Evolutionary conservation across 73 alveolate species (phyloP).

Genomic region (Tetrahymena malaccensis): DNA sequence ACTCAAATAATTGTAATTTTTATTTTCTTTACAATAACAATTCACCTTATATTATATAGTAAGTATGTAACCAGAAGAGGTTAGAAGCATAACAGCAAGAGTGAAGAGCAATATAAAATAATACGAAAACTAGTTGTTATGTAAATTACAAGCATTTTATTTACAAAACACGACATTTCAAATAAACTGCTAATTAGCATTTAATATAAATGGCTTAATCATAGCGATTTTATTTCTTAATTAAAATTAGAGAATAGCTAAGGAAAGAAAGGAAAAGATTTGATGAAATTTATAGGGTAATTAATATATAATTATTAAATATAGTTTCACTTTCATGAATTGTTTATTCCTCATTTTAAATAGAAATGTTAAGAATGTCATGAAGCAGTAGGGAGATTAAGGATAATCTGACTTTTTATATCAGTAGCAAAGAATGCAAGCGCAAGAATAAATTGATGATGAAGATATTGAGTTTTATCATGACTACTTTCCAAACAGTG

Average conservation of each 20-base stretch:
- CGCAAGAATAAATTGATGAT: neutral
- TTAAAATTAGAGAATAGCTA: neutral
- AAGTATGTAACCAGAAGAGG: neutral
- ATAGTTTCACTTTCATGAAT: too few species aligned
- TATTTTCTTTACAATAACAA: neutral
- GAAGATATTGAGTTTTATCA: neutral
- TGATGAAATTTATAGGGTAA: neutral
- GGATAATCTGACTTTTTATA: neutral
- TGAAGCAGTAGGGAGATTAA: neutral
- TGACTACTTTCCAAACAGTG: neutral
- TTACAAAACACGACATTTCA: neutral
- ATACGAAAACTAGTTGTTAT: neutral
- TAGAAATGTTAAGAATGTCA: neutral
- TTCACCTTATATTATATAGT: neutral
- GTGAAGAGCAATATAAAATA: neutral
- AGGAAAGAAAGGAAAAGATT: neutral
- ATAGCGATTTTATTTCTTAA: neutral
- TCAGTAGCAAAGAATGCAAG: neutral
- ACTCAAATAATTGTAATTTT: neutral
- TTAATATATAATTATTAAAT: neutral
- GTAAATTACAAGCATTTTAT: neutral
- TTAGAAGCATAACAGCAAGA: neutral
- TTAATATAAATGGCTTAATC: neutral
- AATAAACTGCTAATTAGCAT: neutral
- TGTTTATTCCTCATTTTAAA: neutral